Evolutionary conservation across 2,329 filamentous ascomycete genomes (phyloP).

Genomic region (Ploettnerulaceae sp.): DNA sequence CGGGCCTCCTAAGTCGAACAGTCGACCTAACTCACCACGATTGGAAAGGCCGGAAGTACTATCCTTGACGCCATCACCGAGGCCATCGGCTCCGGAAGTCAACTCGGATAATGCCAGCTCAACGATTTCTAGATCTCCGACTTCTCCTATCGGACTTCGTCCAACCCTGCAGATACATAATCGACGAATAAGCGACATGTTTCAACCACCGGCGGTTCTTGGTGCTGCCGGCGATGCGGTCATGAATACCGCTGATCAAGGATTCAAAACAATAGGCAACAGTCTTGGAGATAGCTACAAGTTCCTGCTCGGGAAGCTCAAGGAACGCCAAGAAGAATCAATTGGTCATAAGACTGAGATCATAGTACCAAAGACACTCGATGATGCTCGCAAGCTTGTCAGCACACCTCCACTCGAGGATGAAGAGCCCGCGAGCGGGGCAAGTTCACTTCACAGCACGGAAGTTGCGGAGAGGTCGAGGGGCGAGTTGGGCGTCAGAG

Average conservation of each 20-base stretch:
- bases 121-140: constrained; percentile 33
- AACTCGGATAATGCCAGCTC: constrained; percentile 29
- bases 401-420: constrained; percentile 57
- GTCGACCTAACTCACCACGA: constrained; percentile 44
- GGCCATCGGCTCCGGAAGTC: constrained; percentile 20
- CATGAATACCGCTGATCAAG: constrained; percentile 82
- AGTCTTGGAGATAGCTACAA: constrained; percentile 91
- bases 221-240: constrained; percentile 80
- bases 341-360: constrained; percentile 46
- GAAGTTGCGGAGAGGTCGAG: constrained; percentile 27
- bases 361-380: constrained; percentile 77
- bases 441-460: constrained; percentile 45
- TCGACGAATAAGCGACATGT: constrained; percentile 75
- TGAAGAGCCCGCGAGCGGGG: constrained; percentile 40
- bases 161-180: constrained; percentile 49
- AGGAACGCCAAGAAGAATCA: constrained; percentile 56
- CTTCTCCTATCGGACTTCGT: constrained; percentile 30
- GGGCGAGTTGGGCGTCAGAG: constrained; percentile 34
- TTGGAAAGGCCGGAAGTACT: constrained; percentile 27
- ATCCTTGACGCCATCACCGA: constrained; percentile 32
- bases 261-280: constrained; percentile 85
- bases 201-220: constrained; percentile 77
- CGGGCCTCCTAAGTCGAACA: constrained; percentile 56
- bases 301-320: constrained; percentile 83
- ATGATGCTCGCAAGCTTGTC: constrained; percentile 86